A percentile compares a stretch with the other conserved stretches of the same genome.
Evolutionary conservation across 371 early-diverging fungal species (phyloP).

Genomic region (Circinella umbellata): DNA sequence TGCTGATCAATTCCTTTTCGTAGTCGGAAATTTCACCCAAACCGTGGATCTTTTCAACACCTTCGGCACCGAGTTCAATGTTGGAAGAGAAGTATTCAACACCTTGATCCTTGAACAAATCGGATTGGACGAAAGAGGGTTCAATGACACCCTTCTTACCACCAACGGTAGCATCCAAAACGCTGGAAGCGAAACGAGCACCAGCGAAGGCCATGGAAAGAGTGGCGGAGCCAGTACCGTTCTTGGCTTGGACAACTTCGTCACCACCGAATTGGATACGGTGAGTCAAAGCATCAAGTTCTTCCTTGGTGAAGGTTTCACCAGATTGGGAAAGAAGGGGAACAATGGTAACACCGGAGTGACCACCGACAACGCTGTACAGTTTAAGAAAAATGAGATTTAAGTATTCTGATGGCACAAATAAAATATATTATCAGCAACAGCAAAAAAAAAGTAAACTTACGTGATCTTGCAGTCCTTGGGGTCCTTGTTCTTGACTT

Average conservation of each 20-base stretch:
- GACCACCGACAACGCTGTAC: slow-evolving; percentile 97
- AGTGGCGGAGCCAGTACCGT: slow-evolving; percentile 97
- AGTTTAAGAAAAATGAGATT: too few relatives aligned
- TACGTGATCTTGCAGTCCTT: slow-evolving; percentile 59
- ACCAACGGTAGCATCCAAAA: slow-evolving; percentile 86
- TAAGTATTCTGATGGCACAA: too few relatives aligned
- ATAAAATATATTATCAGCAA: too few relatives aligned
- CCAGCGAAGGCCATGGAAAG: slow-evolving; percentile 99
- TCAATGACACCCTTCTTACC: slow-evolving; percentile 92
- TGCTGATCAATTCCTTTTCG: slow-evolving; percentile 90
- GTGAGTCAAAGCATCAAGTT: slow-evolving; percentile 91
- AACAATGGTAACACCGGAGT: slow-evolving; percentile 98
- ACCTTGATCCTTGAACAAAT: slow-evolving; percentile 65
- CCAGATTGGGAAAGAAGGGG: slow-evolving; percentile 93
- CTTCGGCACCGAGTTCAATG: slow-evolving; percentile 93
- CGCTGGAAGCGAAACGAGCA: slow-evolving; percentile 92
- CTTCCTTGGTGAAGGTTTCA: slow-evolving; percentile 84
- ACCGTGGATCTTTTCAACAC: slow-evolving; percentile 91
- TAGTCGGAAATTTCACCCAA: slow-evolving; percentile 85
- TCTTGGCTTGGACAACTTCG: slow-evolving; percentile 99
- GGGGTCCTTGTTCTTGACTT: slow-evolving; percentile 78
- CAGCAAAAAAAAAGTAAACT: too few relatives aligned
- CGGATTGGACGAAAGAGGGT: slow-evolving; percentile 92
- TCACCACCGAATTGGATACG: slow-evolving; percentile 99
- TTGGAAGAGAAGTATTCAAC: slow-evolving; percentile 96